Percentiles rank a stretch among this genome's conserved stretches.
phyloP scores from a whole-genome alignment of 345 rosid species.

The Eucalyptus pumila region DNA sequence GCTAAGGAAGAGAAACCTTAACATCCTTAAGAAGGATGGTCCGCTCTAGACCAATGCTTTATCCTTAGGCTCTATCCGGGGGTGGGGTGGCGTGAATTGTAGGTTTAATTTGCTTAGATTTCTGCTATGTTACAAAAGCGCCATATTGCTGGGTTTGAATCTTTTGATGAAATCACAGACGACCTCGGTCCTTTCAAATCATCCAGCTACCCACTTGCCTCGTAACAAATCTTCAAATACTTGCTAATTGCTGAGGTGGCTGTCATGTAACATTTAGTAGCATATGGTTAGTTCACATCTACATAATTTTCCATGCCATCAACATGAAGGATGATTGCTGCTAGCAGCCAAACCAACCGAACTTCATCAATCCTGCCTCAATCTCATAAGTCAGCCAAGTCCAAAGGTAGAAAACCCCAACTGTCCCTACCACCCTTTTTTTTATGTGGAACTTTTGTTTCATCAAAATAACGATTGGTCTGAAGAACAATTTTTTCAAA shows the following conservation, averaged over 20 bases:
- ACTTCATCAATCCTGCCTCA: not conserved
- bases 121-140: not conserved
- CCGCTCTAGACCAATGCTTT: not conserved
- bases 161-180: not conserved
- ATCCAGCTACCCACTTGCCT: not conserved
- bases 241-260: not conserved
- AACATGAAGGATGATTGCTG: not conserved
- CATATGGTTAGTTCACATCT: not conserved
- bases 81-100: not conserved
- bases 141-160: not conserved
- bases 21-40: not conserved
- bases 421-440: not conserved
- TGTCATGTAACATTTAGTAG: not conserved
- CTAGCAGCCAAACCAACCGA: not conserved
- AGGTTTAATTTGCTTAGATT: not conserved
- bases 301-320: not conserved
- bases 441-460: not conserved
- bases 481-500: not conserved
- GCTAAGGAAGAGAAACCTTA: not conserved
- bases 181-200: not conserved
- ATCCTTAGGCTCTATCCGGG: not conserved
- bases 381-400: not conserved
- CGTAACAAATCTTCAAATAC: not conserved
- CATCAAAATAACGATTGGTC: not conserved
- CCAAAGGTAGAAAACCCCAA: not conserved